These are phyloP conservation scores for Cynara cardunculus DNA, from an alignment of 129 eudicot species.

Conservation along the genomic window DNA sequence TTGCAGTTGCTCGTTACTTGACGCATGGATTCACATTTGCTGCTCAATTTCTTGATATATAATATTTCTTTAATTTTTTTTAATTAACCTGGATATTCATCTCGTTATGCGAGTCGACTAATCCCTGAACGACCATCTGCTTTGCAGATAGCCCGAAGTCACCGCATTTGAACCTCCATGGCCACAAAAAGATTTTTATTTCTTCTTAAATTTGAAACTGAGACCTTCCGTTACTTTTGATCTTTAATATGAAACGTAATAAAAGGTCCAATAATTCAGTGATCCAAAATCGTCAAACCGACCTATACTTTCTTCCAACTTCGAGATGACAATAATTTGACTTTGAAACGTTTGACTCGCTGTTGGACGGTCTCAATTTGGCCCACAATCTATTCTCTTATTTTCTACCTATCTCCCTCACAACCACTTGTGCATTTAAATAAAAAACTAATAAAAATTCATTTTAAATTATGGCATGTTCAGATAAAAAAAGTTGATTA, in stretches of 20 bases:
- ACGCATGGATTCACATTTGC: neutral
- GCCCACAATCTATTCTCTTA: constrained; percentile 4
- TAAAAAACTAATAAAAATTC: no score
- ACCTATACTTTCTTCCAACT: constrained; percentile 23
- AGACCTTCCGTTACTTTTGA: no score
- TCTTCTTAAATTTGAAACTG: no score
- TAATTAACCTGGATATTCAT: no score
- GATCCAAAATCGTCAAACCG: constrained; percentile 17
- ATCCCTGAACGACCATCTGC: no score
- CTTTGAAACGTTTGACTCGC: neutral
- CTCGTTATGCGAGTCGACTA: no score
- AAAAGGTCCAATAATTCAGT: neutral
- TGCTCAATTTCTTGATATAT: neutral
- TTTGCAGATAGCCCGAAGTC: no score
- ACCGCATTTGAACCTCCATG: no score
- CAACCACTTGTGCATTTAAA: neutral
- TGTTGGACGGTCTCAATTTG: constrained; percentile 23
- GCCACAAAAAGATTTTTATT: no score
- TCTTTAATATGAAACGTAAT: neutral
- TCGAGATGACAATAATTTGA: neutral
- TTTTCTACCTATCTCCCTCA: neutral
- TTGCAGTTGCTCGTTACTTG: no score
- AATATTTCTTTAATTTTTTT: neutral
- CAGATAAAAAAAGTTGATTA: no score
- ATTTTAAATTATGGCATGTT: no score